phyloP scores from a whole-genome alignment of 2,329 filamentous ascomycete species.

The Chrysosporium queenslandicum region DNA sequence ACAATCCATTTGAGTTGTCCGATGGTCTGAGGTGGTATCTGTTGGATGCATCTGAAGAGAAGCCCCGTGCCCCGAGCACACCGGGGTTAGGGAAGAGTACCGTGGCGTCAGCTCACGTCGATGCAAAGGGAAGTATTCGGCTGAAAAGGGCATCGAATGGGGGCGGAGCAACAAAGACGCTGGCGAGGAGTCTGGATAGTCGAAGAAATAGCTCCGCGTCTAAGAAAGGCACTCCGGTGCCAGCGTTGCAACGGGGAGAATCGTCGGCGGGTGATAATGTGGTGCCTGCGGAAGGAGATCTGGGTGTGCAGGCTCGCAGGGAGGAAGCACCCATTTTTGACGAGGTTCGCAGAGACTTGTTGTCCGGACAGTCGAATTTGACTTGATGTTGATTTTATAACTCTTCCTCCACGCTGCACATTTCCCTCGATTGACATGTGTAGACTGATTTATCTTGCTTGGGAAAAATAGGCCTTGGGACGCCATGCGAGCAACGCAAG shows the following conservation, averaged over 20 bases:
- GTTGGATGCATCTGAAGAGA: conserved; percentile 87
- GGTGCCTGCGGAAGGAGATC: conserved; percentile 29
- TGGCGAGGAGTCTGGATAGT: conserved; percentile 83
- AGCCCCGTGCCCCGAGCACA: conserved; percentile 80
- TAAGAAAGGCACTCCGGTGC: conserved; percentile 52
- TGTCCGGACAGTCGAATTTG: conserved; percentile 31
- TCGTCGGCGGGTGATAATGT: conserved; percentile 31
- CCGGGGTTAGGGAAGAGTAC: conserved; percentile 87
- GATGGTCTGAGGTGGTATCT: conserved; percentile 95
- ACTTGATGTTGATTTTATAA: conserved; percentile 12
- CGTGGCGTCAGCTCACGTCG: conserved; percentile 75
- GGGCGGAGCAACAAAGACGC: conserved; percentile 63
- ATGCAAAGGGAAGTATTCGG: conserved; percentile 63
- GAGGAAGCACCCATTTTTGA: conserved; percentile 36
- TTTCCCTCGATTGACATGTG: conserved; percentile 3
- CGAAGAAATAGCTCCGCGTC: conserved; percentile 79
- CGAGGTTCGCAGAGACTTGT: conserved; percentile 41
- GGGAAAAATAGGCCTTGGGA: conserved; percentile 14
- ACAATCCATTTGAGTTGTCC: conserved; percentile 93
- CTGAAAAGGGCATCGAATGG: conserved; percentile 48
- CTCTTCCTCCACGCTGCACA: background rate
- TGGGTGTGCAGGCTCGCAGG: conserved; percentile 25
- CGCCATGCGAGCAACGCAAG: background rate
- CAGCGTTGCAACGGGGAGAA: conserved; percentile 23
- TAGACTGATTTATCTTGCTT: conserved; percentile 15